Evolutionary conservation across 768 basidiomycete genomes (phyloP), one percentile per base, ranked within the genome.

Genomic region (Collybiopsis confluens): DNA sequence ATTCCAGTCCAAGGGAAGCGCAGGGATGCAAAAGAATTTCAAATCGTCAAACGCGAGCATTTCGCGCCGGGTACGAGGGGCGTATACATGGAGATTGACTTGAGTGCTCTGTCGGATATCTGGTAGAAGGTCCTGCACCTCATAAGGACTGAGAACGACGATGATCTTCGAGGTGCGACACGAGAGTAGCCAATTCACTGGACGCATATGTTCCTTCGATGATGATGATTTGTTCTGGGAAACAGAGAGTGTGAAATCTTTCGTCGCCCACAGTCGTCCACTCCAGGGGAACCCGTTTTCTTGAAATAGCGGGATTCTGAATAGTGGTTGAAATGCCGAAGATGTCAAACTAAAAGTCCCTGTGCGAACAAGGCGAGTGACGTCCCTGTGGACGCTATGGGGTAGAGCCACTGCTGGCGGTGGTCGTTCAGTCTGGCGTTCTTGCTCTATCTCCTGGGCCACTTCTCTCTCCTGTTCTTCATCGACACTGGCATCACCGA

Each of bases 101-200:
- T 62, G 56, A 2, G 36, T 37, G 45, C 56, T 59, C 36, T 41
- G 37, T 13, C 62, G 58, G 30, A 72, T 66, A 0, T 47, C n/a
- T 0, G 67, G 61, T 0, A 72, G 40, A 9, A 71, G 58, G 2
- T 15, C 26, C 18, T 68, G 57, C 9, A 54, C 70, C 56, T 71
- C 71, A 20, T 59, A 59, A 1, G 70, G 70, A 54, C 70, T 71
- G 7, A 68, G 13, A 11, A 68, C 42, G 21, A 72, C 62, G 2
- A 71, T 52, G 13, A 7, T 20, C 2, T 15, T 18, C 21, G 45
- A 16, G 10, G 30, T 18, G 28, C 45, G 18, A 11, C 13, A 13
- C 6, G 65, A 66, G 13, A 64, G 44, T 15, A 69, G 41, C 68
- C 68, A 69, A 57, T 26, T 43, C 15, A 69, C 62, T 1, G 68